A percentile compares a stretch with the other conserved stretches of the same genome.
Conservation (phyloP, 2,329 filamentous ascomycete species). For the Grosmannia penicillata region DNA sequence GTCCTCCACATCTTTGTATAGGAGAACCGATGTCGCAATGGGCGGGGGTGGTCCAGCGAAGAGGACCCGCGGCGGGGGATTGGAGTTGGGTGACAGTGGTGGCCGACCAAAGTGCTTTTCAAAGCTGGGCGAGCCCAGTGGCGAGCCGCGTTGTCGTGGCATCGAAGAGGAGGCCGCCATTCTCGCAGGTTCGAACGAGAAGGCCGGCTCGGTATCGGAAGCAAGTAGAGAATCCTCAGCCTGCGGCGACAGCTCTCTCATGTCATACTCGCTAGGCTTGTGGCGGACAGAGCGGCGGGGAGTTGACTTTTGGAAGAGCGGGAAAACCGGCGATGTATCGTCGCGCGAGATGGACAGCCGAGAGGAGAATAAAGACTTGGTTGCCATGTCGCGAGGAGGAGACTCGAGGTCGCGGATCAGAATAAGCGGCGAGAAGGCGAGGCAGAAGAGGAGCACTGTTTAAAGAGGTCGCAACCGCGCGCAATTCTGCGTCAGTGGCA, state of each 20-base stretch:
- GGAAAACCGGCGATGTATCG: constrained; percentile 13
- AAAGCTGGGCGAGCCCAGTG: constrained; percentile 4
- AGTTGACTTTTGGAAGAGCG: constrained; percentile 12
- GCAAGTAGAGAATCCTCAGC: constrained; percentile 14
- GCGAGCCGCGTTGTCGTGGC: constrained; percentile 2
- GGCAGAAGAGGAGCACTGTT: neutral
- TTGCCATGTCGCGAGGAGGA: no score
- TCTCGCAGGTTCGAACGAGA: neutral
- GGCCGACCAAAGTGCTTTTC: neutral
- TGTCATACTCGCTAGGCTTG: constrained; percentile 19
- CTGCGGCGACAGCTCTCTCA: constrained; percentile 18
- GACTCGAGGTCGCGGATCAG: no score
- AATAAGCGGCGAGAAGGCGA: no score
- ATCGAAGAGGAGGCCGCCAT: neutral
- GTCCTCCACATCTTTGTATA: constrained; percentile 19
- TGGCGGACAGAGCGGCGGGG: constrained; percentile 13
- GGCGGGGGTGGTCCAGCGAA: constrained; percentile 36
- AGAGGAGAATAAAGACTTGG: constrained; percentile 14
- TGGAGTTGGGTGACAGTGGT: constrained; percentile 4
- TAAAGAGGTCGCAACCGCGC: neutral
- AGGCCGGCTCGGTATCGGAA: constrained; percentile 5
- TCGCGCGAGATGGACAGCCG: constrained; percentile 15
- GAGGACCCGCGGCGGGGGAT: constrained; percentile 17
- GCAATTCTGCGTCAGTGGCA: no score
- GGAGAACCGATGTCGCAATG: constrained; percentile 27